Evolutionary conservation across 2,329 filamentous ascomycete genomes (phyloP).

Genomic region (Cytospora paraplurivora): DNA sequence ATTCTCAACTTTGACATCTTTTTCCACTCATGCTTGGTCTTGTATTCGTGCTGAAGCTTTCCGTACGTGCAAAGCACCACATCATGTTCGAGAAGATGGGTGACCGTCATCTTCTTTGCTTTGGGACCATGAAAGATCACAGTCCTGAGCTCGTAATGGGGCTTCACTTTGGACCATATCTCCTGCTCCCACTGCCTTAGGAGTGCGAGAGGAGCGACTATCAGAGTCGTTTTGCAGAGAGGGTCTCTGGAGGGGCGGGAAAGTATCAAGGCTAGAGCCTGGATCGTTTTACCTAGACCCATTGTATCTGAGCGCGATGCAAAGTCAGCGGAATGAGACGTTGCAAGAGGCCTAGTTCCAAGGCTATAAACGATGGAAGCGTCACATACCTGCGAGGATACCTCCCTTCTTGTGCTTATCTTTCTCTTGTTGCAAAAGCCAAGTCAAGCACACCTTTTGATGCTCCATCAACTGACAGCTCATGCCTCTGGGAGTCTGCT

Average conservation of each 20-base stretch:
- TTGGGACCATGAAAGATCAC: constrained; percentile 34
- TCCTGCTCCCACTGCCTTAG: constrained; percentile 91
- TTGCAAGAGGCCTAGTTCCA: too few relatives aligned
- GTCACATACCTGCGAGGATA: constrained; percentile 21
- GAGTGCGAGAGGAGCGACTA: constrained; percentile 81
- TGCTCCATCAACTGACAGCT: constrained; percentile 18
- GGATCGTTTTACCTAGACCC: constrained; percentile 87
- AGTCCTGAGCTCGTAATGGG: constrained; percentile 34
- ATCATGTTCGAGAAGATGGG: constrained; percentile 16
- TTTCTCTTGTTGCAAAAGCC: constrained; percentile 18
- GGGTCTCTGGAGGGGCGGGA: constrained; percentile 38
- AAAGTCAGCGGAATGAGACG: neutral
- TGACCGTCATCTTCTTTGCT: constrained; percentile 19
- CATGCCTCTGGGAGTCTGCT: constrained; percentile 31
- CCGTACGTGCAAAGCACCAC: constrained; percentile 25
- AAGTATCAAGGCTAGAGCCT: constrained; percentile 79
- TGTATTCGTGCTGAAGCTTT: constrained; percentile 20
- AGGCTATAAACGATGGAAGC: neutral
- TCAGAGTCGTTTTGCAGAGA: constrained; percentile 66
- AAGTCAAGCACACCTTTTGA: constrained; percentile 23
- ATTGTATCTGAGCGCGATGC: constrained; percentile 69
- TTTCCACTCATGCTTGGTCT: constrained; percentile 9
- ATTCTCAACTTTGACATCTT: constrained; percentile 2
- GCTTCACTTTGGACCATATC: constrained; percentile 53
- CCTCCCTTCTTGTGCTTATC: constrained; percentile 15